Percentiles rank a stretch among this genome's conserved stretches.
Conservation (phyloP, 176 grass and related monocot species). For the Triticum aestivum region IWGSC_CS_RefSeq_v2.1 NC_057807.1:286099392-286099891, state of each 20-base stretch:
- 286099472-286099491: neutral
- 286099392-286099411: neutral
- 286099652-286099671: constrained; percentile 60
- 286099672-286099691: neutral
- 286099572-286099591: constrained; percentile 79
- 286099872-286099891: neutral
- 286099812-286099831: neutral
- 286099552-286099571: constrained; percentile 84
- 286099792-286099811: constrained; percentile 7
- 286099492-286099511: neutral
- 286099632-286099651: constrained; percentile 98
- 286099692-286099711: neutral
- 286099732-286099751: neutral
- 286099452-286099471: neutral
- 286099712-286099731: neutral
- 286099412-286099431: neutral
- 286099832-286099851: neutral
- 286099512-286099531: constrained; percentile 12
- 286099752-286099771: neutral
- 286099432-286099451: neutral
- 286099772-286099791: neutral
- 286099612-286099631: constrained; percentile 82
- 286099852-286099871: neutral
- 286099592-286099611: constrained; percentile 93
- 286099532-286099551: constrained; percentile 82